A percentile compares a stretch with the other conserved stretches of the same genome.
Conservation (phyloP, 1,139 yeast genomes). For the Candida freyschussii region DNA sequence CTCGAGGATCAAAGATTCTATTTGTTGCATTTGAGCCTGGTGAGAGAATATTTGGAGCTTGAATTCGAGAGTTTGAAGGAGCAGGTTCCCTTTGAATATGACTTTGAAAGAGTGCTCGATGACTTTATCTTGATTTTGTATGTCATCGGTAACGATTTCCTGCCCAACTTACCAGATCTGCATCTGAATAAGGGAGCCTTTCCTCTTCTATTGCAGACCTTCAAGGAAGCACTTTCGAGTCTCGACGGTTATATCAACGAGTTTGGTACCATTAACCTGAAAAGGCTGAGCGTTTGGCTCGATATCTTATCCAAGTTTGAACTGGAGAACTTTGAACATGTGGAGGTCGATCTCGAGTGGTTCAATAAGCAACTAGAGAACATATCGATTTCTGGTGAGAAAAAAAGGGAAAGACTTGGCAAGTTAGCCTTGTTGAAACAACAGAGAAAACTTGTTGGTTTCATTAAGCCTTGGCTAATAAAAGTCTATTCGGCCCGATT, state of each 20-base stretch:
- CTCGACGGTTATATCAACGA: conserved; percentile 85
- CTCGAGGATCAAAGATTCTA: conserved; percentile 78
- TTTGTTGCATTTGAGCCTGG: conserved; percentile 76
- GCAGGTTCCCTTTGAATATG: conserved; percentile 62
- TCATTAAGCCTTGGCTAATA: conserved; percentile 65
- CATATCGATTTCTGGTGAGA: conserved; percentile 69
- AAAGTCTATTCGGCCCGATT: conserved; percentile 35
- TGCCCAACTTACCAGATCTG: conserved; percentile 94
- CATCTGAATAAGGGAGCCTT: conserved; percentile 94
- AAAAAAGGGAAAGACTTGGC: conserved; percentile 61
- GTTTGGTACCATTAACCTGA: conserved; percentile 72
- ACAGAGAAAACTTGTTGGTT: conserved; percentile 57
- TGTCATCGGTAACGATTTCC: conserved; percentile 96
- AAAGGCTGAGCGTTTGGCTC: conserved; percentile 70
- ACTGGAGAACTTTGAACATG: conserved; percentile 69
- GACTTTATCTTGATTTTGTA: conserved; percentile 90
- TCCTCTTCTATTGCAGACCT: conserved; percentile 81
- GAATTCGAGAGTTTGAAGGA: conserved; percentile 73
- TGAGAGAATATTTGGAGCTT: conserved; percentile 84
- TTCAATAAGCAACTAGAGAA: conserved; percentile 79
- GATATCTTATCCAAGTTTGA: conserved; percentile 66
- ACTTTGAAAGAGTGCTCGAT: conserved; percentile 86
- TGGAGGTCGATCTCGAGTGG: conserved; percentile 87
- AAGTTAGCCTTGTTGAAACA: conserved; percentile 62
- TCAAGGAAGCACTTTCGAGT: conserved; percentile 70